Evolutionary conservation across 2,329 filamentous ascomycete genomes (phyloP).

Genomic region (Aspergillus sp.): DNA sequence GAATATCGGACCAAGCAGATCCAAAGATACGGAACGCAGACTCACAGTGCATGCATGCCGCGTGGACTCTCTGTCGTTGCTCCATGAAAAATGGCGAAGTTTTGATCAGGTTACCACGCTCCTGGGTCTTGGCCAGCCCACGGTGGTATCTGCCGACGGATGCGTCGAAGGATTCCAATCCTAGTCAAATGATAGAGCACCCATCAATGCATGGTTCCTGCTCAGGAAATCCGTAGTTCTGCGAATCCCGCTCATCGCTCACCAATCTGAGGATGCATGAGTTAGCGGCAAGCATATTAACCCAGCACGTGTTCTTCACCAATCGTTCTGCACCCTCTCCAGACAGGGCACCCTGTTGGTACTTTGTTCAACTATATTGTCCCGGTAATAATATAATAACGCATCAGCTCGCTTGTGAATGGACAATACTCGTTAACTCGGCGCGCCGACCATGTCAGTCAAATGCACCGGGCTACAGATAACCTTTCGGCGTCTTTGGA

Average conservation of each 20-base stretch:
- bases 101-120: not conserved
- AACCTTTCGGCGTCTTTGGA: not conserved
- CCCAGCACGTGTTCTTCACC: not conserved
- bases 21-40: not conserved
- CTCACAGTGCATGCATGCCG: not conserved
- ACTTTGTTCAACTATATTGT: not conserved
- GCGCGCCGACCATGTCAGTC: not conserved
- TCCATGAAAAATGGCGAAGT: not conserved
- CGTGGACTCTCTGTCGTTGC: not conserved
- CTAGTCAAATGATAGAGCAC: not conserved
- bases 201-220: constrained; percentile 4
- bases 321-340: not conserved
- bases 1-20: not conserved
- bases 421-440: not conserved
- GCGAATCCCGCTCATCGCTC: not conserved
- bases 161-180: constrained; percentile 5
- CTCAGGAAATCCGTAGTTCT: not conserved
- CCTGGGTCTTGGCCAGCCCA: not conserved
- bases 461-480: not conserved
- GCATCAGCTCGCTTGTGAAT: not conserved
- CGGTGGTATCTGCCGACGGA: not conserved
- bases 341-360: not conserved
- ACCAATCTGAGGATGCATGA: not conserved
- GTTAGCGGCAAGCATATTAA: not conserved
- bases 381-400: not conserved